phyloP scores from a whole-genome alignment of 176 grass and related monocot genomes.

The Oryza punctata region DNA sequence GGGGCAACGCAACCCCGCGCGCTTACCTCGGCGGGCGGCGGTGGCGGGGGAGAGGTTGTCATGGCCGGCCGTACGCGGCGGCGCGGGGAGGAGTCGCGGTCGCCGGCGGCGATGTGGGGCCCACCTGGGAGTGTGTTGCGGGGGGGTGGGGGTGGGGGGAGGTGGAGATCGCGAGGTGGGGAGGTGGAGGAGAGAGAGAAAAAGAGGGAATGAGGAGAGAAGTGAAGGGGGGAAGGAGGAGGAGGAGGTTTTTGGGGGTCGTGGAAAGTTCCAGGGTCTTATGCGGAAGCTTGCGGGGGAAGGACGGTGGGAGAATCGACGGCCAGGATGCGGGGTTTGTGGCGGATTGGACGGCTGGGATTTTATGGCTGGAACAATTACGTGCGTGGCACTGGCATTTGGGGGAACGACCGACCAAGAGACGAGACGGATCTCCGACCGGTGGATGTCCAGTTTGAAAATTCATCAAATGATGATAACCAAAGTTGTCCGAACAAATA shows the following conservation, averaged over 20 bases:
- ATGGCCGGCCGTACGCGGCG: slow-evolving; percentile 29
- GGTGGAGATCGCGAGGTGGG: slow-evolving; percentile 48
- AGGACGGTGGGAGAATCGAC: slow-evolving; percentile 31
- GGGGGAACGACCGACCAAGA: background rate
- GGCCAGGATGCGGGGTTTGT: background rate
- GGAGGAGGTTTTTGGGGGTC: slow-evolving; percentile 42
- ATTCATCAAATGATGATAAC: too few species aligned
- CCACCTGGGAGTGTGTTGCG: background rate
- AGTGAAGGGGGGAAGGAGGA: too few species aligned
- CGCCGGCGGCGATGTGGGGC: slow-evolving; percentile 52
- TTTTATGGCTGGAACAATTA: slow-evolving; percentile 30
- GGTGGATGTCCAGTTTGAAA: background rate
- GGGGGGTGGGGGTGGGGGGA: background rate
- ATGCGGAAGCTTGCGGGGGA: slow-evolving; percentile 30
- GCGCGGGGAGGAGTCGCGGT: background rate
- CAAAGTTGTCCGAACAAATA: too few species aligned
- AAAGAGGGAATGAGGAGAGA: slow-evolving; percentile 3
- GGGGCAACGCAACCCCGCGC: background rate
- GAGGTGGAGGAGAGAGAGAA: slow-evolving; percentile 14
- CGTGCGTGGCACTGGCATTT: background rate
- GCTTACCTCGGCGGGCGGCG: slow-evolving; percentile 58
- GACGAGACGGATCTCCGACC: background rate
- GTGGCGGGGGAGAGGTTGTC: slow-evolving; percentile 63
- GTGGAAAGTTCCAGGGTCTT: slow-evolving; percentile 64
- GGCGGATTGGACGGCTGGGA: background rate